phyloP scores from a whole-genome alignment of 2,329 filamentous ascomycete species.

The Chalara sp. region DNA sequence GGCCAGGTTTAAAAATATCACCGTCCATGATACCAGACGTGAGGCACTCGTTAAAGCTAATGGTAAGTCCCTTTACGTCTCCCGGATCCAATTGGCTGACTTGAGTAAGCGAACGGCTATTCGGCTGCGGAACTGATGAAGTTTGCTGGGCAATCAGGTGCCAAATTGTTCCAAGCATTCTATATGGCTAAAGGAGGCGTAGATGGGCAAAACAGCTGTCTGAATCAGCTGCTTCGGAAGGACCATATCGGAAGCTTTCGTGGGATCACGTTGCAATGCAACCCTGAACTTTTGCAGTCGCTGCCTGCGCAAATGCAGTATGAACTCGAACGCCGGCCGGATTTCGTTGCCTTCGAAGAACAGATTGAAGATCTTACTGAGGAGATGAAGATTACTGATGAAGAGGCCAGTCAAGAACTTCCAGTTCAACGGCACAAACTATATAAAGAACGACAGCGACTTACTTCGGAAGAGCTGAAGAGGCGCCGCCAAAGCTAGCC shows the following conservation, averaged over 20 bases:
- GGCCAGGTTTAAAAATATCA: not conserved
- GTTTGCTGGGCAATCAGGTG: constrained; percentile 2
- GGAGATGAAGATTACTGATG: not conserved
- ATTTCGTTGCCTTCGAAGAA: not conserved
- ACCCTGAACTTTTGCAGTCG: not conserved
- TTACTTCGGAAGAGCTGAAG: not conserved
- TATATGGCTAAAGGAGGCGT: not conserved
- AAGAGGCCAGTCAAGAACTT: not conserved
- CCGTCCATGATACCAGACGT: not conserved
- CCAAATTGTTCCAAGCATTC: not conserved
- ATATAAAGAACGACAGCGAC: not conserved
- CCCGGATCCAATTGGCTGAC: no score
- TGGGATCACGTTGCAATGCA: constrained; percentile 3
- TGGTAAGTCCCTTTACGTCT: no score
- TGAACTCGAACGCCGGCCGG: not conserved
- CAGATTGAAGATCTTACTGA: not conserved
- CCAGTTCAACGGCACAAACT: not conserved
- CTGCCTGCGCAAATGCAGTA: not conserved
- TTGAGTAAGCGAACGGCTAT: not conserved
- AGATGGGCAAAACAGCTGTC: not conserved
- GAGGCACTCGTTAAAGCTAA: no score
- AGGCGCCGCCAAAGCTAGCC: not conserved
- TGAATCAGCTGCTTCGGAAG: not conserved
- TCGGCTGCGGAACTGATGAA: not conserved
- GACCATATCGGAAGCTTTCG: constrained; percentile 1